phyloP scores from a whole-genome alignment of 768 basidiomycete species.

The Saitozyma podzolica region DNA sequence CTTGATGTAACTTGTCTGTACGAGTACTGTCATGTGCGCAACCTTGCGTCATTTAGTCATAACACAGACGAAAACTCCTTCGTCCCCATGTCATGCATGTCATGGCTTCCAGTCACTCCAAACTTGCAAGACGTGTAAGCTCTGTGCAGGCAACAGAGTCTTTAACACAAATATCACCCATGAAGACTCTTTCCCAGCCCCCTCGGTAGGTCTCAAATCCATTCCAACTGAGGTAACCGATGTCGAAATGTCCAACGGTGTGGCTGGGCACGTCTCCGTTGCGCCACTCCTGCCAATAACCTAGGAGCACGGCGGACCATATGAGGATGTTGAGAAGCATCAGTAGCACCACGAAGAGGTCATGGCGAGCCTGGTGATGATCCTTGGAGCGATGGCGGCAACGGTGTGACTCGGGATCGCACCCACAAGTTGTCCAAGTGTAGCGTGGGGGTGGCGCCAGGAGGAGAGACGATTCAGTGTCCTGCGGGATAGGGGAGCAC shows the following conservation, averaged over 20 bases:
- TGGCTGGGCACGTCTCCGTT: background rate
- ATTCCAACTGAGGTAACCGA: background rate
- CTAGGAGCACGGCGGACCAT: constrained; percentile 11
- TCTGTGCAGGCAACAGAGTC: background rate
- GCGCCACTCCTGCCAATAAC: constrained; percentile 8
- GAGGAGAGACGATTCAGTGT: constrained; percentile 22
- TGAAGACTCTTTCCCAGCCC: background rate
- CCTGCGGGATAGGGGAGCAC: constrained; percentile 25
- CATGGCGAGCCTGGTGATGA: background rate
- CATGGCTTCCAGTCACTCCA: background rate
- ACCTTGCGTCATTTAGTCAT: background rate
- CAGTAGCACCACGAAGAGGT: constrained; percentile 8
- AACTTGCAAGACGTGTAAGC: background rate
- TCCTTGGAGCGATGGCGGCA: background rate
- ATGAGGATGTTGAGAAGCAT: constrained; percentile 17
- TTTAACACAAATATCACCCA: background rate
- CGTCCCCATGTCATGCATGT: background rate
- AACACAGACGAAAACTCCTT: background rate
- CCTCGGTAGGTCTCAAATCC: background rate
- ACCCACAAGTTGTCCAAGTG: background rate
- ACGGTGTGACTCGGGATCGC: constrained; percentile 2
- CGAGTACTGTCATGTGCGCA: background rate
- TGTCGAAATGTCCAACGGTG: background rate
- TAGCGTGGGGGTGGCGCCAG: constrained; percentile 32
- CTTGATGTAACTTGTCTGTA: background rate